Evolutionary conservation across 495 filamentous ascomycete species (phyloP).

Genomic region (Aspergillus incahuasiensis): DNA sequence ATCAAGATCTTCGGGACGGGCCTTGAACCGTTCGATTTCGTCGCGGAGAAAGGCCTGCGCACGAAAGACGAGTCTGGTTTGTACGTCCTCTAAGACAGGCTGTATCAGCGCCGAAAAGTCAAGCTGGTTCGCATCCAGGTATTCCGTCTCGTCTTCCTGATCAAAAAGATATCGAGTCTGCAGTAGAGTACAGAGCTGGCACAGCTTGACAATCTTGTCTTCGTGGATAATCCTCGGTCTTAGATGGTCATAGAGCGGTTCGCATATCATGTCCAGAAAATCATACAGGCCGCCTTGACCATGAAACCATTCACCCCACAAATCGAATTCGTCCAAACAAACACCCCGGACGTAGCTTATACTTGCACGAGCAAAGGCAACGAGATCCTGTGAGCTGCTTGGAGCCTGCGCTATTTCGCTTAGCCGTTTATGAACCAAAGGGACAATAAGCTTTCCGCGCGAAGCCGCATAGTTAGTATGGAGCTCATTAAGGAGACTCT

Average conservation of each 20-base stretch:
- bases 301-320: slow-evolving; percentile 74
- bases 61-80: slow-evolving; percentile 70
- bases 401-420: slow-evolving; percentile 59
- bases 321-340: slow-evolving; percentile 68
- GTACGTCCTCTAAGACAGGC: slow-evolving; percentile 66
- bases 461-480: slow-evolving; percentile 62
- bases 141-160: slow-evolving; percentile 63
- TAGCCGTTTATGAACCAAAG: slow-evolving; percentile 59
- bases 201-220: slow-evolving; percentile 67
- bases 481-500: slow-evolving; percentile 60
- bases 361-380: slow-evolving; percentile 63
- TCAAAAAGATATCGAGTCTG: slow-evolving; percentile 79
- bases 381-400: slow-evolving; percentile 62
- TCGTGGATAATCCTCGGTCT: slow-evolving; percentile 67
- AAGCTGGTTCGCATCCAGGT: slow-evolving; percentile 48
- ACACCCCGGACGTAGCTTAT: slow-evolving; percentile 67
- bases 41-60: slow-evolving; percentile 61
- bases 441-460: slow-evolving; percentile 54
- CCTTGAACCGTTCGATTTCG: slow-evolving; percentile 66
- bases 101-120: slow-evolving; percentile 66
- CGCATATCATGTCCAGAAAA: slow-evolving; percentile 67
- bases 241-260: slow-evolving; percentile 70
- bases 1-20: slow-evolving; percentile 65
- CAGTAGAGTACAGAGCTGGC: slow-evolving; percentile 73
- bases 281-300: slow-evolving; percentile 64